Evolutionary conservation across 108 stramenopile species (phyloP), one percentile per base, ranked within the genome.

Genomic region (Stephanodiscus minutulus): DNA sequence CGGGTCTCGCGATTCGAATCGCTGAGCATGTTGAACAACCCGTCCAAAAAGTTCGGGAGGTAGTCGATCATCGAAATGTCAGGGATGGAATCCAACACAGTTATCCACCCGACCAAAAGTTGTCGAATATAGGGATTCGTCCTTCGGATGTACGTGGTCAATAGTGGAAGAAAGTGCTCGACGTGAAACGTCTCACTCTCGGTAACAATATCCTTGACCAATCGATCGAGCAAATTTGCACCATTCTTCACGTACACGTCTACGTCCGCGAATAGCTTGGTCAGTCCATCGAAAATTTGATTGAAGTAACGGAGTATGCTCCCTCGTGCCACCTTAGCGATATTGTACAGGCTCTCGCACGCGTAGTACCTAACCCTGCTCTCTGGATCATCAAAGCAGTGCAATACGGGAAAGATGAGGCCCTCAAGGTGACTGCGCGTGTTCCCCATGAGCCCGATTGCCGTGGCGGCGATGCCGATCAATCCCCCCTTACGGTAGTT

Each of bases 221-320:
- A 74, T 10, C 97, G 82, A 87, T 99, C 98, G 62, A 99, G 76
- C 48, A 98, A 82, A 59, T 93, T 93, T 8, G 97, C 97, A 18
- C 97, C 98, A 72, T 99, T 98, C 74, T 98, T 99, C 9, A 99
- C 98, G 75, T 99, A 97, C 8, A 96, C 91, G 76, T 99, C 96
- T 5, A 98, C 97, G 78, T 98, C 96, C 13, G 96, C 97, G 75
- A 94, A 97, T 8, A 98, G 74, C 70, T 96, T 96, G 50, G 96
- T 96, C 66, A 99, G 75, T 18, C 97, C 97, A 71, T 97, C 97
- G 67, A 98, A 98, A 25, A 99, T 93, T 57, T 89, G 87, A 70
- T 97, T 97, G 72, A 98, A 98, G 70, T 96, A 95, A 17, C 64
- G 52, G 36, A 98, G 70, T 12, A 99, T 88, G 35, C 82, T 75